Evolutionary conservation across 1,284 basidiomycete species (phyloP).

Genomic region (Caloboletus inedulis): DNA sequence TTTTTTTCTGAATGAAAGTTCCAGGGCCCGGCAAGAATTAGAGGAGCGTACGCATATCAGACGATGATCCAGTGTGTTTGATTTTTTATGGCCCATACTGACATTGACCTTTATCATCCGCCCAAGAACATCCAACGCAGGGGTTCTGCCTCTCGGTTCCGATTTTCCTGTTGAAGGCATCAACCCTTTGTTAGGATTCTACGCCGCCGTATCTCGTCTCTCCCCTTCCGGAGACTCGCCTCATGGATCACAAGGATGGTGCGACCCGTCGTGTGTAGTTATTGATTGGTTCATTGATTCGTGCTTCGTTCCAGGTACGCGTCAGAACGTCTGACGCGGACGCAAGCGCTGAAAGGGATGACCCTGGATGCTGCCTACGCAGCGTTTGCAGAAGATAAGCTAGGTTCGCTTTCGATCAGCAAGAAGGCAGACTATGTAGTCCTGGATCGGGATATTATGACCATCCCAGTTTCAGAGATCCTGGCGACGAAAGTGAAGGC

Average conservation of each 20-base stretch:
- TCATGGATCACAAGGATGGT: slow-evolving; percentile 82
- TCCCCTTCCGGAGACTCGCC: slow-evolving; percentile 71
- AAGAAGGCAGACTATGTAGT: slow-evolving; percentile 87
- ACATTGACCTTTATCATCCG: background rate
- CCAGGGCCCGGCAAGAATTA: slow-evolving; percentile 76
- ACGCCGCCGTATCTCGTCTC: slow-evolving; percentile 79
- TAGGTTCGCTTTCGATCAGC: slow-evolving; percentile 68
- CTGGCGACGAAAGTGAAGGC: slow-evolving; percentile 52
- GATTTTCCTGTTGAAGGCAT: slow-evolving; percentile 90
- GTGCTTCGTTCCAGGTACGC: slow-evolving; percentile 53
- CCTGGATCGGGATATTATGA: slow-evolving; percentile 78
- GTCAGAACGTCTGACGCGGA: slow-evolving; percentile 66
- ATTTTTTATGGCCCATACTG: background rate
- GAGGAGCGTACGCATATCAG: slow-evolving; percentile 87
- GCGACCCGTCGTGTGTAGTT: slow-evolving; percentile 18
- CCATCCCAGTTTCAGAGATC: slow-evolving; percentile 54
- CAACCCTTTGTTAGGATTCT: slow-evolving; percentile 80
- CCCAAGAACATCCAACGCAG: slow-evolving; percentile 39
- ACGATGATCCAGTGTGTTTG: slow-evolving; percentile 62
- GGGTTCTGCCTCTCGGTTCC: slow-evolving; percentile 76
- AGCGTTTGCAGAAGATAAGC: slow-evolving; percentile 68
- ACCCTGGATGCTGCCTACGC: slow-evolving; percentile 87
- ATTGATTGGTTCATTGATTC: background rate
- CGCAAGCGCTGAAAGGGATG: slow-evolving; percentile 80
- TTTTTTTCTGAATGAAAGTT: background rate